Conservation (phyloP, 1,284 basidiomycete species). For the Agroathelia rolfsii region DNA sequence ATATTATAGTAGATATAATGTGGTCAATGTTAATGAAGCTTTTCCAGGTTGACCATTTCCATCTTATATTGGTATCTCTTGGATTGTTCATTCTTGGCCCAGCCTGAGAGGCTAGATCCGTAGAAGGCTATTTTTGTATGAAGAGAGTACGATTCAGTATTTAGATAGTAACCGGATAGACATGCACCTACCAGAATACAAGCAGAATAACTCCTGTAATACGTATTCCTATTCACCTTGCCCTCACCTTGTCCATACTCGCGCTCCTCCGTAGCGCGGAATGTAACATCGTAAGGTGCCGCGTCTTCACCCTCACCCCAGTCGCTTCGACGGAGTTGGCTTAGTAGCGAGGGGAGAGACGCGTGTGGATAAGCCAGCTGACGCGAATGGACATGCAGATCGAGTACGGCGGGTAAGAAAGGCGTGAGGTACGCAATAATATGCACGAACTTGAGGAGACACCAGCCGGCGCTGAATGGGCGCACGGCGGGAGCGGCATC, state of each 20-base stretch:
- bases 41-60: too few relatives aligned
- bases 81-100: constrained; percentile 5
- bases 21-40: too few relatives aligned
- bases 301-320: constrained; percentile 40
- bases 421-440: constrained; percentile 34
- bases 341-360: constrained; percentile 23
- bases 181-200: constrained; percentile 25
- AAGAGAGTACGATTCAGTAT: constrained; percentile 7
- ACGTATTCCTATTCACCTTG: constrained; percentile 25
- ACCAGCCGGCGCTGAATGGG: constrained; percentile 29
- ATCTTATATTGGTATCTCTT: constrained; percentile 1
- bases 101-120: too few relatives aligned
- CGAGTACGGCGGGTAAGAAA: constrained; percentile 26
- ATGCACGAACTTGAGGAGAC: constrained; percentile 31
- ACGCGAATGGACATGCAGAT: constrained; percentile 35
- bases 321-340: constrained; percentile 35
- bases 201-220: constrained; percentile 33
- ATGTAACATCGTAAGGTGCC: constrained; percentile 39
- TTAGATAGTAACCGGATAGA: constrained; percentile 6
- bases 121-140: not conserved
- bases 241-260: constrained; percentile 32
- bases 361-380: constrained; percentile 28
- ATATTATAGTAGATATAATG: constrained; percentile 6
- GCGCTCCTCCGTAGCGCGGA: constrained; percentile 34
- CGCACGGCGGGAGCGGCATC: constrained; percentile 32